Evolutionary conservation across 2,329 filamentous ascomycete genomes (phyloP), one percentile per base, ranked within the genome.

Genomic region (Hymenotorrendiella dingleyae): DNA sequence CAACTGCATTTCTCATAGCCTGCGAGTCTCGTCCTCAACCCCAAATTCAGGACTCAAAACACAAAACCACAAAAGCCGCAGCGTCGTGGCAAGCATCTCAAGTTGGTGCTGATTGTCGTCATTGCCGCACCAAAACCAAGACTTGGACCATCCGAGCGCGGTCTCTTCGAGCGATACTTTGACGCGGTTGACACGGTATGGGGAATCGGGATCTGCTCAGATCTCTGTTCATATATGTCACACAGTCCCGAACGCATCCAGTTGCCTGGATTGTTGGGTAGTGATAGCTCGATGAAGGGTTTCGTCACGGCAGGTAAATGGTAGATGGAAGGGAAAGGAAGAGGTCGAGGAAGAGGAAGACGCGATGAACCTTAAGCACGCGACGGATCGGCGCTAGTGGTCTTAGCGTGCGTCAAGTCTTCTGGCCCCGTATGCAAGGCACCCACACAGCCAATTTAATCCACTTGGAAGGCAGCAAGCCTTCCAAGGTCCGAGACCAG

Each of bases 151-250:
- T 42, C 40, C 26, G 16, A 24, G 27, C 36, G n/a, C 20, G 20
- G 46, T 40, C 46, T 34, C 20, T 42, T 17, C 17, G 9, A 22
- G 24, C 40, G 39, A 34, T 40, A 48, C 42, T 23, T 17, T 32
- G 19, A 43, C 22, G 14, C 37, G 23, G 27, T 32, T 9, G n/a
- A 43, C 36, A 38, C 26, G 33, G 47, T 43, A 40, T 32, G 32
- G 28, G 19, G 30, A 42, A 32, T 21, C 20, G 27, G 35, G 22
- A n/a, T 45, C 57, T 56, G 58, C 60, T 63, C 53, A 62, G 60
- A 63, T 63, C 48, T 63, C 60, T 63, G 60, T 63, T 63, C 60
- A 59, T 50, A 48, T 50, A 47, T 48, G 33, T 48, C 54, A 62
- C 56, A 49, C 60, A 62, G 57, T 23, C 54, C 47, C 42, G n/a